A percentile compares a stretch with the other conserved stretches of the same genome.
Conservation (phyloP, 1,139 yeast genomes). For the Pichia sp. region DNA sequence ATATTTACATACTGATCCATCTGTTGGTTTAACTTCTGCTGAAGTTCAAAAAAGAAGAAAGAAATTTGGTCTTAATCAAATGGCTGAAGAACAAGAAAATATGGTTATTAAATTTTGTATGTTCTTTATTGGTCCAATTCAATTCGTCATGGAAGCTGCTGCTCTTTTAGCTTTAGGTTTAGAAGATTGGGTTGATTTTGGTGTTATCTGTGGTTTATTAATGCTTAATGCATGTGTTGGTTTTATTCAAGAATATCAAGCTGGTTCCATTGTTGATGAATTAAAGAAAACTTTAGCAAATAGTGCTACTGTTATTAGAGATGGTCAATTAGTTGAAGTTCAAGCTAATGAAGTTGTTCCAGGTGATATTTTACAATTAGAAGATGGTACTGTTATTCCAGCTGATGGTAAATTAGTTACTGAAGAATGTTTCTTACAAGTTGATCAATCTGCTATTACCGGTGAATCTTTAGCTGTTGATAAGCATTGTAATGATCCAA, state of each 20-base stretch:
- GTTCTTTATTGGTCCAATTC: slow-evolving; percentile 98
- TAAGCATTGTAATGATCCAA: slow-evolving; percentile 81
- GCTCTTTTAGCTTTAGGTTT: slow-evolving; percentile 97
- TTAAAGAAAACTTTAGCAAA: slow-evolving; percentile 90
- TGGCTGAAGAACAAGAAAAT: slow-evolving; percentile 91
- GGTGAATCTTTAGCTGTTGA: slow-evolving; percentile 98
- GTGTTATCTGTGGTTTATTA: slow-evolving; percentile 89
- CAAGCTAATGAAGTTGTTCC: slow-evolving; percentile 83
- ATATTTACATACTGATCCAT: slow-evolving; percentile 79
- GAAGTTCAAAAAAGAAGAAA: slow-evolving; percentile 85
- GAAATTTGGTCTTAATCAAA: slow-evolving; percentile 90
- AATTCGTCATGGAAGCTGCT: slow-evolving; percentile 99
- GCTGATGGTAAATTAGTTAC: slow-evolving; percentile 93
- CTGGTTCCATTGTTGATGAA: slow-evolving; percentile 93
- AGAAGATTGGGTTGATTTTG: slow-evolving; percentile 99
- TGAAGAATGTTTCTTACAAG: slow-evolving; percentile 84
- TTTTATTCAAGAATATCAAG: slow-evolving; percentile 95
- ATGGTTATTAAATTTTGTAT: slow-evolving; percentile 74
- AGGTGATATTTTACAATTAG: slow-evolving; percentile 87
- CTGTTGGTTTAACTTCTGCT: slow-evolving; percentile 71
- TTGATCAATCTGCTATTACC: slow-evolving; percentile 96
- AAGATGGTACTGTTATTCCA: slow-evolving; percentile 92
- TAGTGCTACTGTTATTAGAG: slow-evolving; percentile 81
- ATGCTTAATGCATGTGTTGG: slow-evolving; percentile 91
- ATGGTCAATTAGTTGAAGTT: slow-evolving; percentile 69